Percentiles rank a stretch among this genome's conserved stretches.
phyloP scores from a whole-genome alignment of 768 basidiomycete species.

The Leccinum arenicola region DNA sequence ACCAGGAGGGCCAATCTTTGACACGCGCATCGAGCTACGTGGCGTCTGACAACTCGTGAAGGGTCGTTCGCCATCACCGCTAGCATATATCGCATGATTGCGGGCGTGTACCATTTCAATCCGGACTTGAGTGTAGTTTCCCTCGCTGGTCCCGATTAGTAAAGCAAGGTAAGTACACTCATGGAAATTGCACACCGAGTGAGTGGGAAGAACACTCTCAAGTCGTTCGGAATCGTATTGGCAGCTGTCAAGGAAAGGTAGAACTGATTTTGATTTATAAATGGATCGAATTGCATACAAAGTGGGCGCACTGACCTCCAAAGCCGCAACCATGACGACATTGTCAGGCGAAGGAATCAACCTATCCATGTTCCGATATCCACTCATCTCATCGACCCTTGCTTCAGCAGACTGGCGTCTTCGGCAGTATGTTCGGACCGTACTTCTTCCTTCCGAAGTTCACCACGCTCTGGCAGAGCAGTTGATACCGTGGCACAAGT shows the following conservation, averaged over 20 bases:
- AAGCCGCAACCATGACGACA: slow-evolving; percentile 82
- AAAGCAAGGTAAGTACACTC: not conserved
- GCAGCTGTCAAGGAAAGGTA: slow-evolving; percentile 75
- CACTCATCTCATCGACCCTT: slow-evolving; percentile 77
- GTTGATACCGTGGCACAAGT: slow-evolving; percentile 77
- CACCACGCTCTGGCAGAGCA: slow-evolving; percentile 76
- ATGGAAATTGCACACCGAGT: slow-evolving; percentile 61
- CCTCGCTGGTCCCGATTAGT: slow-evolving; percentile 60
- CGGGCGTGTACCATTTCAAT: slow-evolving; percentile 83
- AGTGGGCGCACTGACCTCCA: slow-evolving; percentile 64
- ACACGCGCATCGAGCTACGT: slow-evolving; percentile 82
- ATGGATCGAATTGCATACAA: slow-evolving; percentile 2
- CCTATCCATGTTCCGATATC: slow-evolving; percentile 93
- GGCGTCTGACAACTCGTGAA: slow-evolving; percentile 77
- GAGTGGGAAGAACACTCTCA: slow-evolving; percentile 78
- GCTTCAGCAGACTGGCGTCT: slow-evolving; percentile 67
- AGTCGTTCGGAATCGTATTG: slow-evolving; percentile 73
- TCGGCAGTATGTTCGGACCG: slow-evolving; percentile 67
- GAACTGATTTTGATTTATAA: slow-evolving; percentile 48
- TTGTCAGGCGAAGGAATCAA: slow-evolving; percentile 94
- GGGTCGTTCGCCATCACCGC: slow-evolving; percentile 84
- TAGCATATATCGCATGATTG: slow-evolving; percentile 84
- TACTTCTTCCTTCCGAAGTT: slow-evolving; percentile 67
- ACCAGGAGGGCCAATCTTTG: slow-evolving; percentile 84
- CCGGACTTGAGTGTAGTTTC: slow-evolving; percentile 89